Evolutionary conservation across 176 grass and related monocot species (phyloP).

Genomic region (Puccinellia tenuiflora): DNA sequence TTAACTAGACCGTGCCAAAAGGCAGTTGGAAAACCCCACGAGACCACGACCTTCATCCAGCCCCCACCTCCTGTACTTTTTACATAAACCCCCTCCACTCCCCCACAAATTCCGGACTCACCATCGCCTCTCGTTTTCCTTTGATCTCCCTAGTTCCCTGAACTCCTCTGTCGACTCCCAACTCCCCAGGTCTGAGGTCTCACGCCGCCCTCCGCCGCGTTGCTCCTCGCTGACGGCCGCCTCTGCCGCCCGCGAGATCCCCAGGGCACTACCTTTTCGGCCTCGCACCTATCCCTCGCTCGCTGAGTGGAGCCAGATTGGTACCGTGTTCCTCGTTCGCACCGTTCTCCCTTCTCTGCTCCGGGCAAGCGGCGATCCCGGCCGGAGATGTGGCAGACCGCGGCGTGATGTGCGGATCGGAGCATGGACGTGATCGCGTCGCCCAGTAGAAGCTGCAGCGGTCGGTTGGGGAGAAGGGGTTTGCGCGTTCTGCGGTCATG

Average conservation of each 20-base stretch:
- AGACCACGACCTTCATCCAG: conserved; percentile 21
- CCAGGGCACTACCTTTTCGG: background rate
- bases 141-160: conserved; percentile 16
- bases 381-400: conserved; percentile 2
- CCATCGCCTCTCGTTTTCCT: conserved; percentile 1
- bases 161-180: background rate
- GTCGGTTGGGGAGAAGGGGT: background rate
- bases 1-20: conserved; percentile 25
- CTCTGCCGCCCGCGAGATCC: background rate
- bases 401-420: conserved; percentile 56
- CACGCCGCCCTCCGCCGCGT: conserved; percentile 16
- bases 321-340: background rate
- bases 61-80: background rate
- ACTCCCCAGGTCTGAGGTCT: conserved; percentile 1
- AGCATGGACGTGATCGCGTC: conserved; percentile 61
- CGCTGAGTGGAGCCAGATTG: conserved; percentile 3
- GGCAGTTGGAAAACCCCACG: conserved; percentile 19
- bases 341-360: background rate
- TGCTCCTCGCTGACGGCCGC: background rate
- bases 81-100: conserved; percentile 16
- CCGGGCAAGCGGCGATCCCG: conserved; percentile 13
- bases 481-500: conserved; percentile 27
- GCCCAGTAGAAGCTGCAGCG: conserved; percentile 27
- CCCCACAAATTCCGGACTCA: background rate
- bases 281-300: background rate